Evolutionary conservation across 139 green algal species (phyloP).

Genomic region (Edaphochlamys debaryana): DNA sequence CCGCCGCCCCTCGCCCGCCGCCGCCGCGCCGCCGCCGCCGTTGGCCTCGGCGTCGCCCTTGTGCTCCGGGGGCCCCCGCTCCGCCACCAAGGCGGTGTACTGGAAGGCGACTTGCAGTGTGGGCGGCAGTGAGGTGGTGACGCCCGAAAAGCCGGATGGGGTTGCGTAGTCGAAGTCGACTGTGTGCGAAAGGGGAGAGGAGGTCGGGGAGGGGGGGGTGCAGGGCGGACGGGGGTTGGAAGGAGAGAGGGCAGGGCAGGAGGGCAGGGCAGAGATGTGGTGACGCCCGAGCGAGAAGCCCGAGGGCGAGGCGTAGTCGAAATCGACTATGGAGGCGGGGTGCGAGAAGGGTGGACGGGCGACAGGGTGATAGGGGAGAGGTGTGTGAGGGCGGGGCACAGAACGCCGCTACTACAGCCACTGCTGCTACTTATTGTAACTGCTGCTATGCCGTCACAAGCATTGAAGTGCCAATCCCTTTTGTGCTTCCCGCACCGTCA

Average conservation of each 20-base stretch:
- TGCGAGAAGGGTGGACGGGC: too few relatives aligned
- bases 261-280: neutral
- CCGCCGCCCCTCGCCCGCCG: conserved; percentile 4
- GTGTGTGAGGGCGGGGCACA: too few relatives aligned
- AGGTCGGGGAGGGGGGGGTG: neutral
- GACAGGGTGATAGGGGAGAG: too few relatives aligned
- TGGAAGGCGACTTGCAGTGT: conserved; percentile 78
- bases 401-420: too few relatives aligned
- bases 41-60: neutral
- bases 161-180: conserved; percentile 50
- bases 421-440: too few relatives aligned
- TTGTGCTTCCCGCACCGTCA: too few relatives aligned
- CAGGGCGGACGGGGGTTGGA: neutral
- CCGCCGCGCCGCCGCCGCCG: neutral
- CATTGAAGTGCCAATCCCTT: too few relatives aligned
- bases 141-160: conserved; percentile 1
- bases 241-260: neutral
- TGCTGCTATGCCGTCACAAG: too few relatives aligned
- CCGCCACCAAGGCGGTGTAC: conserved; percentile 63
- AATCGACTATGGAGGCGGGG: too few relatives aligned
- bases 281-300: too few relatives aligned
- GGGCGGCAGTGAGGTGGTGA: conserved; percentile 7
- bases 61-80: neutral
- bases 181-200: neutral
- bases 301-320: too few relatives aligned